Evolutionary conservation across 2,329 filamentous ascomycete genomes (phyloP), one percentile per base, ranked within the genome.

Genomic region (Periconia sp.): DNA sequence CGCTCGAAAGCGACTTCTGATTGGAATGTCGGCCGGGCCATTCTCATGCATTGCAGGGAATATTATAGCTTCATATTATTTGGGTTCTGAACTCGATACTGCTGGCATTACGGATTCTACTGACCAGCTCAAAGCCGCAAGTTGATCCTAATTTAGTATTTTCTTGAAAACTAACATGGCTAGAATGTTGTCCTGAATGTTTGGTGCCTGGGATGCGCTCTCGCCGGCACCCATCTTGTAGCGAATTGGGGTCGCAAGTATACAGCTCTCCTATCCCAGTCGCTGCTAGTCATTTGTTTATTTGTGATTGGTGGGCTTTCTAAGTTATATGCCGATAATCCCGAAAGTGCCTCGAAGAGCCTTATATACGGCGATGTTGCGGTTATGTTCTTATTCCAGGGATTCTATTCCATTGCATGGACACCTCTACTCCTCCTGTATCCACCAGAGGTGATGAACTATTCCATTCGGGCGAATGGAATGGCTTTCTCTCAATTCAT

Each of bases 381-480:
- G 0, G 61, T 73, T 10, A 78, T 80, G 55, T 80, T 80, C 53
- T 59, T 80, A 2, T 81, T 80, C 54, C 74, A 78, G 40, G 77
- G 75, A 0, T 74, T 73, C 39, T 81, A 80, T 52, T 72, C 70
- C 1, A 62, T 80, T n/a, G 63, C 57, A 10, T 66, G 56, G 54
- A 65, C 61, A 4, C 54, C 61, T n/a, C 31, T 65, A 9, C 52
- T 63, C 36, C 58, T 53, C 1, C 43, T 65, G 3, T 66, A 66
- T 40, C 48, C 57, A 4, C 50, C 56, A 3, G 63, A 67, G 18
- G 56, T 57, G 26, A 52, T 67, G 31, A 53, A 56, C 28, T 63
- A 61, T 42, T 50, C 50, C n/a, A 65, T 59, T 10, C 52, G 63
- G 8, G 62, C 63, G 12, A 66, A 66, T 28, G 51, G 51, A 5